Percentiles rank a stretch among this genome's conserved stretches.
These are phyloP conservation scores for Ustilago bromivora DNA, from an alignment of 1,284 basidiomycete species.

Conservation along the genomic window DNA sequence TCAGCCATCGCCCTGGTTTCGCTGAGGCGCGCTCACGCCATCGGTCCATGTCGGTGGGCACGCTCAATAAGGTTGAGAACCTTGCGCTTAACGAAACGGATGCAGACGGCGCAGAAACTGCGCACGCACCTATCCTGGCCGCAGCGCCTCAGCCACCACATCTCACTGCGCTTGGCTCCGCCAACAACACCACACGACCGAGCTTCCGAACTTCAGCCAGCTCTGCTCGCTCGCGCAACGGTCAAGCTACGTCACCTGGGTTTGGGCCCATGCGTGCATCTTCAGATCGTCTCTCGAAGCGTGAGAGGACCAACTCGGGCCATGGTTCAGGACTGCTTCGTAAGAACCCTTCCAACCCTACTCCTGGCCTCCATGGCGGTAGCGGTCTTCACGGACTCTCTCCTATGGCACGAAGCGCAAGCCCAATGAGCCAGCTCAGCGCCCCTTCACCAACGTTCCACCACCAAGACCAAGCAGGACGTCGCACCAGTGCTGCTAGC, in stretches of 20 bases:
- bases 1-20: constrained; percentile 38
- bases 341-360: constrained; percentile 66
- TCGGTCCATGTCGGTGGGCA: constrained; percentile 39
- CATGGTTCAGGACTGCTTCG: constrained; percentile 54
- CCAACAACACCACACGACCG: constrained; percentile 13
- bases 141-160: constrained; percentile 15
- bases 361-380: constrained; percentile 53
- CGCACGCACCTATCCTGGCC: constrained; percentile 4
- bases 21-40: constrained; percentile 45
- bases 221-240: constrained; percentile 38
- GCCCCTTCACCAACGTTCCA: constrained; percentile 27
- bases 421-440: constrained; percentile 42
- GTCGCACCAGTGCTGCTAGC: constrained; percentile 34
- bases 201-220: constrained; percentile 40
- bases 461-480: constrained; percentile 8
- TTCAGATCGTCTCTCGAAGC: constrained; percentile 56
- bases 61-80: constrained; percentile 32
- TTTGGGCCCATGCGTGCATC: constrained; percentile 55
- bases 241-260: constrained; percentile 38
- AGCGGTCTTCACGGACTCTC: constrained; percentile 42
- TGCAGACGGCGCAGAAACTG: constrained; percentile 11
- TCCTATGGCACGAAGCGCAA: constrained; percentile 39
- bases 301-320: constrained; percentile 49
- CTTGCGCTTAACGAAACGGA: constrained; percentile 26
- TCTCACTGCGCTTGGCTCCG: constrained; percentile 18